phyloP scores from a whole-genome alignment of 2,329 filamentous ascomycete genomes.

The Pyricularia pennisetigena region DNA sequence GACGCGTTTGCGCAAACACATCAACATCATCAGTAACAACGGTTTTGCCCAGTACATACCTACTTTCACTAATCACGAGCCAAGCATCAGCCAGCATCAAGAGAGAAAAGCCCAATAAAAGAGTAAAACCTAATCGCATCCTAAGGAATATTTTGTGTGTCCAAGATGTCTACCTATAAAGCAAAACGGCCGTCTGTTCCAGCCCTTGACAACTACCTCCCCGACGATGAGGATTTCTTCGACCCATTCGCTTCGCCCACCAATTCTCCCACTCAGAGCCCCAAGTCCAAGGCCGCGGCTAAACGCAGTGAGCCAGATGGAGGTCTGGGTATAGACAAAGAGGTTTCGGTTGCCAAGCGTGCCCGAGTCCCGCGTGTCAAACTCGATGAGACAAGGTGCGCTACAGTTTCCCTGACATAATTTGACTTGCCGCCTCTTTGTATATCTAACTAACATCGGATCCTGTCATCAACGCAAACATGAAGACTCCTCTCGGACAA shows the following conservation, averaged over 20 bases:
- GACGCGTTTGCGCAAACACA: neutral
- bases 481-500: constrained; percentile 66
- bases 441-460: neutral
- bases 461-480: neutral
- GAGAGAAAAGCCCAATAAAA: neutral
- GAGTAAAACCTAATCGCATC: neutral
- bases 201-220: constrained; percentile 68
- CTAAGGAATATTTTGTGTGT: neutral
- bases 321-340: constrained; percentile 72
- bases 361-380: constrained; percentile 66
- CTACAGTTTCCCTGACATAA: neutral
- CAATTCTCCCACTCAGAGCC: constrained; percentile 25
- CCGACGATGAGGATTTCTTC: constrained; percentile 34
- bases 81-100: neutral
- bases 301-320: constrained; percentile 36
- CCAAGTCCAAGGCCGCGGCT: constrained; percentile 22
- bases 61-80: neutral
- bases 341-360: constrained; percentile 73
- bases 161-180: constrained; percentile 2
- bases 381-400: constrained; percentile 68
- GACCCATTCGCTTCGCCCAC: constrained; percentile 38
- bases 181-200: constrained; percentile 24
- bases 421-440: neutral
- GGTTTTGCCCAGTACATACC: neutral
- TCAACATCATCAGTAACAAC: neutral